phyloP scores from a whole-genome alignment of 306 rosid species.

The Sphenostylis stenocarpa region DNA sequence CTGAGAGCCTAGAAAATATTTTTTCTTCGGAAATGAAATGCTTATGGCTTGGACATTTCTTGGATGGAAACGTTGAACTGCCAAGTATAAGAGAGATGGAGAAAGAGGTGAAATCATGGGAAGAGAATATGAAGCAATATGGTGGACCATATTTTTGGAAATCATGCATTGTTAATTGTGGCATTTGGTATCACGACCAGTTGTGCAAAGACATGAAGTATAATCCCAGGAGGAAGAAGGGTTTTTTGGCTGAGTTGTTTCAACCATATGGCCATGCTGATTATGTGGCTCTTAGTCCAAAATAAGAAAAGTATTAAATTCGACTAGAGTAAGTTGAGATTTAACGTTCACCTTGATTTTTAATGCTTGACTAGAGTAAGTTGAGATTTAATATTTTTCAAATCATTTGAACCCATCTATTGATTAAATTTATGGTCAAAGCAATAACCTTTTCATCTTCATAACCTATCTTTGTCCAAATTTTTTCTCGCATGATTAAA shows the following conservation, averaged over 20 bases:
- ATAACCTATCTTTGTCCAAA: no score
- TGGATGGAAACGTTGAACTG: slow-evolving; percentile 46
- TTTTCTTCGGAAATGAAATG: slow-evolving; percentile 39
- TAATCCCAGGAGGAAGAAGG: slow-evolving; percentile 46
- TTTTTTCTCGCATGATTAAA: no score
- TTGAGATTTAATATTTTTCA: no score
- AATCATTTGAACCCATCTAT: no score
- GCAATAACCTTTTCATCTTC: no score
- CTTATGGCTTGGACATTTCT: slow-evolving; percentile 45
- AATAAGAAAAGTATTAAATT: background rate
- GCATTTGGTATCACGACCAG: slow-evolving; percentile 50
- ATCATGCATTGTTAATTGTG: slow-evolving; percentile 29
- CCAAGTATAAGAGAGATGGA: slow-evolving; percentile 53
- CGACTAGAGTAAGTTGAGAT: no score
- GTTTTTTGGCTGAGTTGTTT: slow-evolving; percentile 30
- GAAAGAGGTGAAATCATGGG: slow-evolving; percentile 43
- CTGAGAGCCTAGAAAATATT: slow-evolving; percentile 41
- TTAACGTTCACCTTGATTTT: no score
- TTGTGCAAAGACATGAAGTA: slow-evolving; percentile 52
- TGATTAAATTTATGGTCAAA: no score
- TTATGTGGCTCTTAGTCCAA: slow-evolving; percentile 36
- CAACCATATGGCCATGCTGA: slow-evolving; percentile 50
- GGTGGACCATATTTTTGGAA: slow-evolving; percentile 27
- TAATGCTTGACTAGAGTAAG: no score
- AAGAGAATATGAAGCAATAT: slow-evolving; percentile 36